phyloP scores from a whole-genome alignment of 2,329 filamentous ascomycete species.

The Decorospora gaudefroyi region DNA sequence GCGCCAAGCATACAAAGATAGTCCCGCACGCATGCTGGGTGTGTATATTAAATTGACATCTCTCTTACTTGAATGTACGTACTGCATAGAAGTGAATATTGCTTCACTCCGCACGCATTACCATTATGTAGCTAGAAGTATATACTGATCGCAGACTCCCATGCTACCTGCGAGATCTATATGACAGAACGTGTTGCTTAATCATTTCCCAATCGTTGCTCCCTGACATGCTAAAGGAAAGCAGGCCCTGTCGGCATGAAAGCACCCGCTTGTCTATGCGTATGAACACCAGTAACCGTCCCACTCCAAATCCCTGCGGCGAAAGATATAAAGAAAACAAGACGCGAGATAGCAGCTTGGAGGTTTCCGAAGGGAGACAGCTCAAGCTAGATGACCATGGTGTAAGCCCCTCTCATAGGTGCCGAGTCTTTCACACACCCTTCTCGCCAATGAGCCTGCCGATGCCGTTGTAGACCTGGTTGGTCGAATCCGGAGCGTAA shows the following conservation, averaged over 20 bases:
- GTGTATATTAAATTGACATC: too few species aligned
- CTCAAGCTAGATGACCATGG: neutral
- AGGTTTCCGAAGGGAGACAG: neutral
- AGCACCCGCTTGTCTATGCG: conserved; percentile 43
- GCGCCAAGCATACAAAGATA: too few species aligned
- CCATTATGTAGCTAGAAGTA: conserved; percentile 42
- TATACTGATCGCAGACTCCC: conserved; percentile 26
- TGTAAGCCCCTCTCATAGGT: neutral
- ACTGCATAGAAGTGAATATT: neutral
- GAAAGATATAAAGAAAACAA: conserved; percentile 30
- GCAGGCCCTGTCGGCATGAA: conserved; percentile 25
- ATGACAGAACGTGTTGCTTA: conserved; percentile 39
- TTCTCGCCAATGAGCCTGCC: conserved; percentile 44
- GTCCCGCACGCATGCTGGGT: too few species aligned
- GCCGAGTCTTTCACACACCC: conserved; percentile 19
- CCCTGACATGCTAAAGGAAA: conserved; percentile 28
- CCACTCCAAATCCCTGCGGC: conserved; percentile 29
- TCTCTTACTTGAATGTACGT: too few species aligned
- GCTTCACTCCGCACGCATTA: conserved; percentile 34
- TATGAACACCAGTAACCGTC: conserved; percentile 34
- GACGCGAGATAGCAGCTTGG: conserved; percentile 1
- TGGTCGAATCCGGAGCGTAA: conserved; percentile 45
- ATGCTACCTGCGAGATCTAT: conserved; percentile 35
- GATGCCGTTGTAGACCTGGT: conserved; percentile 42
- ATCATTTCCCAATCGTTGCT: conserved; percentile 36